Conservation (phyloP, 2,329 filamentous ascomycete genomes). For the Penicillium capsulatum region DNA sequence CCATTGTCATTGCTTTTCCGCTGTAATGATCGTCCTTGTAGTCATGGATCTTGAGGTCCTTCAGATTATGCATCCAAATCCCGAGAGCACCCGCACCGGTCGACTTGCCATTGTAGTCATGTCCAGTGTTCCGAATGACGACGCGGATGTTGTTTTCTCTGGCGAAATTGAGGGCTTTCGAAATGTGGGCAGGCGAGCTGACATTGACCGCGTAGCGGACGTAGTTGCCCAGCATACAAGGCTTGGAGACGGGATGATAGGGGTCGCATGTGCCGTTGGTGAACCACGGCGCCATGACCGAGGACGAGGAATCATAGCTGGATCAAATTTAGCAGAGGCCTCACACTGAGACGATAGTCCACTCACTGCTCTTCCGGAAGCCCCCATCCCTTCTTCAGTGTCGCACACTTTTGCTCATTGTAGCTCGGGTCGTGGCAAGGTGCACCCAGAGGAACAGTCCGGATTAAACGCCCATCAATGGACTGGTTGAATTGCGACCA, state of each 20-base stretch:
- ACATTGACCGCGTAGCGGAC: slow-evolving; percentile 37
- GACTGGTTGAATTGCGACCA: slow-evolving; percentile 54
- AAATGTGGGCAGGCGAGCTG: slow-evolving; percentile 22
- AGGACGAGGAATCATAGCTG: slow-evolving; percentile 57
- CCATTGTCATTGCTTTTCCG: slow-evolving; percentile 52
- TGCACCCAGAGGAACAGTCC: slow-evolving; percentile 51
- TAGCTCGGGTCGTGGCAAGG: slow-evolving; percentile 52
- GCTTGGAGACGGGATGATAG: slow-evolving; percentile 31
- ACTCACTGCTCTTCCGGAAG: slow-evolving; percentile 45
- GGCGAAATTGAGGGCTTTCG: slow-evolving; percentile 39
- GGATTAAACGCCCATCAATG: slow-evolving; percentile 50
- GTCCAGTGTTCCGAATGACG: slow-evolving; percentile 43
- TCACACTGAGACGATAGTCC: background rate
- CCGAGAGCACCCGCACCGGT: slow-evolving; percentile 54
- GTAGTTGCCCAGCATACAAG: slow-evolving; percentile 30
- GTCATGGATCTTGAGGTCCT: slow-evolving; percentile 24
- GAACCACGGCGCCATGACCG: slow-evolving; percentile 39
- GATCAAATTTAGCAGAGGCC: background rate
- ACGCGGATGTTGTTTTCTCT: slow-evolving; percentile 49
- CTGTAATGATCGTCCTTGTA: slow-evolving; percentile 44
- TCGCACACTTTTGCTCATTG: slow-evolving; percentile 43
- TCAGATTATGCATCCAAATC: slow-evolving; percentile 34
- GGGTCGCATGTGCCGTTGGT: slow-evolving; percentile 43
- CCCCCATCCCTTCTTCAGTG: slow-evolving; percentile 44
- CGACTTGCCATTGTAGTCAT: slow-evolving; percentile 32